phyloP scores from a whole-genome alignment of 2,329 filamentous ascomycete genomes.

The Epichloe elymi region DNA sequence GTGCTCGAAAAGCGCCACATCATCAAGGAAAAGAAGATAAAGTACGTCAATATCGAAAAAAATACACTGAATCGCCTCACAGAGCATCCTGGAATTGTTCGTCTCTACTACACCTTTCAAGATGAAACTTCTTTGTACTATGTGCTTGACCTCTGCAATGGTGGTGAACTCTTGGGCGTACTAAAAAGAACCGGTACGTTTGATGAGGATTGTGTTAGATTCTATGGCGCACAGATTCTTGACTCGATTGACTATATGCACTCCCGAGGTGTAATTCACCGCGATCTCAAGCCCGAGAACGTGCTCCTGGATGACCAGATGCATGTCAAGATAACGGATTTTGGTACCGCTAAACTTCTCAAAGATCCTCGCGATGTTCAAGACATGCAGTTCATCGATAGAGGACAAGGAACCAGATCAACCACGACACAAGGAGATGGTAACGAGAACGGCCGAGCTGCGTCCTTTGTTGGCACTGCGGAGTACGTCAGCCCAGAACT shows the following conservation, averaged over 20 bases:
- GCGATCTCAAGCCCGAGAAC: slow-evolving; percentile 94
- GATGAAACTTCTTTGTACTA: slow-evolving; percentile 95
- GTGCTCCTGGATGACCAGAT: slow-evolving; percentile 89
- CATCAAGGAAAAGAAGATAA: slow-evolving; percentile 99
- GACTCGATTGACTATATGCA: slow-evolving; percentile 99
- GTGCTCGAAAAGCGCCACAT: slow-evolving; percentile 97
- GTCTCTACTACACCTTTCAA: slow-evolving; percentile 97
- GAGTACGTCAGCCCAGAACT: slow-evolving; percentile 97
- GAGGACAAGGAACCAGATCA: slow-evolving; percentile 14
- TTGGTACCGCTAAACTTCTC: slow-evolving; percentile 92
- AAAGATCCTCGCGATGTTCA: slow-evolving; percentile 26
- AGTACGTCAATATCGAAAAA: slow-evolving; percentile 98
- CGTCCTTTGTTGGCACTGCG: slow-evolving; percentile 93
- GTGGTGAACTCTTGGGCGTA: slow-evolving; percentile 82
- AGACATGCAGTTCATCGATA: slow-evolving; percentile 26
- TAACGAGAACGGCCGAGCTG: slow-evolving; percentile 59
- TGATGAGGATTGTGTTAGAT: slow-evolving; percentile 84
- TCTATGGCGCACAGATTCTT: slow-evolving; percentile 91
- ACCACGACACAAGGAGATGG: slow-evolving; percentile 22
- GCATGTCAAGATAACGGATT: slow-evolving; percentile 98
- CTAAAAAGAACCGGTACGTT: slow-evolving; percentile 92
- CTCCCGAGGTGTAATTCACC: slow-evolving; percentile 85
- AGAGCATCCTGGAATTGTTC: slow-evolving; percentile 90
- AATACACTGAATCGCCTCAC: slow-evolving; percentile 93
- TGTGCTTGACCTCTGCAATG: slow-evolving; percentile 83